phyloP scores from a whole-genome alignment of 163 green algal species.

The Chloromonas sp. region DNA sequence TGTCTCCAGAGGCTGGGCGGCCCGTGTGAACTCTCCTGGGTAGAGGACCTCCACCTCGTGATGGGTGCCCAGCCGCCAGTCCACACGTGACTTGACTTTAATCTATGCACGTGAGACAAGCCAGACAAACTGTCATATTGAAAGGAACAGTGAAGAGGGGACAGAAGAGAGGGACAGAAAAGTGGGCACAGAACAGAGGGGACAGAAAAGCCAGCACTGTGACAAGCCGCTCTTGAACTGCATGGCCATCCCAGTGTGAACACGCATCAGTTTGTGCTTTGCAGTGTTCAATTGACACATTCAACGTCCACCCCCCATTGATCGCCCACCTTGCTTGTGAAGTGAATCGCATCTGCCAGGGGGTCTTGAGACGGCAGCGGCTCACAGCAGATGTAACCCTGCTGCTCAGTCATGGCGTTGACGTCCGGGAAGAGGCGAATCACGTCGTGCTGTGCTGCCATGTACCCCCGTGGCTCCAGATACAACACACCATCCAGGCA shows the following conservation, averaged over 20 bases:
- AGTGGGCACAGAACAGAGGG: too few relatives aligned
- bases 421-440: constrained; percentile 55
- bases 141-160: too few relatives aligned
- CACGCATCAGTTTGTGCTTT: too few relatives aligned
- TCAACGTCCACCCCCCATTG: too few relatives aligned
- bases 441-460: constrained; percentile 62
- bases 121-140: neutral
- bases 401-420: constrained; percentile 34
- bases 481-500: constrained; percentile 67
- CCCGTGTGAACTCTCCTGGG: constrained; percentile 49
- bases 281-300: too few relatives aligned
- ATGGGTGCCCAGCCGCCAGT: constrained; percentile 66
- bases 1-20: constrained; percentile 57
- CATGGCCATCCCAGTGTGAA: too few relatives aligned
- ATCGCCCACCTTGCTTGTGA: neutral
- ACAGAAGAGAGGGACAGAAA: too few relatives aligned
- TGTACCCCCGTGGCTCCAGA: constrained; percentile 50
- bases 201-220: too few relatives aligned
- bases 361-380: constrained; percentile 1
- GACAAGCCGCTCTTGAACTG: too few relatives aligned
- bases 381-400: constrained; percentile 65
- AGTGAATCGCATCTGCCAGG: neutral
- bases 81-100: constrained; percentile 16
- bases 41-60: constrained; percentile 64
- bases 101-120: constrained; percentile 7